Evolutionary conservation across 2,329 filamentous ascomycete species (phyloP).

Genomic region (Apiospora kogelbergensis): DNA sequence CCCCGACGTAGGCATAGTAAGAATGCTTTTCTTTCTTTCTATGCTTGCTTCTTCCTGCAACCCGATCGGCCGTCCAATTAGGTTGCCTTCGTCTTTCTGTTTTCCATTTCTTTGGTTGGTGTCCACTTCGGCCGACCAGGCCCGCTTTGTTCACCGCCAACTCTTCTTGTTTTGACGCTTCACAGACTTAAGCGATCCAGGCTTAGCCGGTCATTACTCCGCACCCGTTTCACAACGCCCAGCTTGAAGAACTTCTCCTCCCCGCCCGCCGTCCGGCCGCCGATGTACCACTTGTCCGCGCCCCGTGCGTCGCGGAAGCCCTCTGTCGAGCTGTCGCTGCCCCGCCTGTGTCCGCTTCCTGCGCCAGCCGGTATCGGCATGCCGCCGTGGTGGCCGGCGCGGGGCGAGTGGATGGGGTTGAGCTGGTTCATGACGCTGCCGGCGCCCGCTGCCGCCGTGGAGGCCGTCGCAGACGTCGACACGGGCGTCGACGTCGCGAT

Average conservation of each 20-base stretch:
- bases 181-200: slow-evolving; percentile 74
- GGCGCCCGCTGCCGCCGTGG: slow-evolving; percentile 10
- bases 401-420: slow-evolving; percentile 28
- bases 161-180: slow-evolving; percentile 23
- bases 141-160: background rate
- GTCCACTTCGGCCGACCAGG: no score
- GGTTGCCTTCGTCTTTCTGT: background rate
- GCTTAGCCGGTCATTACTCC: slow-evolving; percentile 73
- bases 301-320: slow-evolving; percentile 65
- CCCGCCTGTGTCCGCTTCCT: slow-evolving; percentile 50
- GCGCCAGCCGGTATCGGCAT: slow-evolving; percentile 24
- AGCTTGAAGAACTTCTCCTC: slow-evolving; percentile 82
- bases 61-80: background rate
- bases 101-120: background rate
- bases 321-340: slow-evolving; percentile 74
- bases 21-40: background rate
- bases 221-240: slow-evolving; percentile 70
- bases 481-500: slow-evolving; percentile 16
- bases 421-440: slow-evolving; percentile 32
- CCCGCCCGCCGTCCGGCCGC: slow-evolving; percentile 71
- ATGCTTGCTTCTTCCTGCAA: background rate
- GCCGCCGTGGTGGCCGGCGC: slow-evolving; percentile 6
- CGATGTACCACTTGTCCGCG: slow-evolving; percentile 80
- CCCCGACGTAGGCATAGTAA: background rate
- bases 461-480: slow-evolving; percentile 19